These are phyloP conservation scores for Beauveria pseudobassiana DNA, from an alignment of 2,329 filamentous ascomycete genomes.

Conservation along the genomic window DNA sequence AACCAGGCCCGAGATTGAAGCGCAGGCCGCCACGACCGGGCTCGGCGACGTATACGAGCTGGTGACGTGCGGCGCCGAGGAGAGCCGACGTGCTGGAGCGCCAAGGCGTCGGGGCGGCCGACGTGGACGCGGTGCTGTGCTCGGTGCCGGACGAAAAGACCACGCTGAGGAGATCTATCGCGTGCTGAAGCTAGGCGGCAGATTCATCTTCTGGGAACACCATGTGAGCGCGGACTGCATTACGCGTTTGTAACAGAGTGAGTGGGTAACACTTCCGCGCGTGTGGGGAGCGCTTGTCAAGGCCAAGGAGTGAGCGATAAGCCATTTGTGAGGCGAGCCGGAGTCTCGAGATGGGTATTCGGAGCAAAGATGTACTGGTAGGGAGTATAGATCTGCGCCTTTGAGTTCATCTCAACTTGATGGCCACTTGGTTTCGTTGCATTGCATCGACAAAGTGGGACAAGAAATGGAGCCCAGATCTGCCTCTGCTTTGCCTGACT, in stretches of 20 bases:
- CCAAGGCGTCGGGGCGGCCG: conserved; percentile 28
- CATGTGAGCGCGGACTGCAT: conserved; percentile 19
- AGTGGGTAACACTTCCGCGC: conserved; percentile 22
- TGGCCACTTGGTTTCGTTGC: background rate
- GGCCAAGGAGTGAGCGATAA: background rate
- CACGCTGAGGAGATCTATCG: conserved; percentile 28
- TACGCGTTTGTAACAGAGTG: conserved; percentile 25
- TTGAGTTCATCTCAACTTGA: background rate
- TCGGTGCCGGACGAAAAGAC: conserved; percentile 24
- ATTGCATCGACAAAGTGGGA: background rate
- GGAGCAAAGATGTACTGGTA: background rate
- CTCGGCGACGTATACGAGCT: no score
- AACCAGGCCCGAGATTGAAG: conserved; percentile 24
- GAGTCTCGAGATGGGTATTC: background rate
- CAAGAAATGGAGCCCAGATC: no score
- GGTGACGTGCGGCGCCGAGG: background rate
- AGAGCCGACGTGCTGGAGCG: conserved; percentile 21
- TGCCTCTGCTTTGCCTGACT: no score
- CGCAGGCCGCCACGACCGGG: conserved; percentile 11
- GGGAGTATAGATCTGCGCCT: background rate
- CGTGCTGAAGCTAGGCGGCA: conserved; percentile 36
- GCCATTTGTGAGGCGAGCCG: background rate
- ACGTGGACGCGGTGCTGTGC: conserved; percentile 35
- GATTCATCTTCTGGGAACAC: conserved; percentile 41
- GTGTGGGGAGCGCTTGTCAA: conserved; percentile 24